phyloP scores from a whole-genome alignment of 345 rosid species.

The Dovyalis caffra region DNA sequence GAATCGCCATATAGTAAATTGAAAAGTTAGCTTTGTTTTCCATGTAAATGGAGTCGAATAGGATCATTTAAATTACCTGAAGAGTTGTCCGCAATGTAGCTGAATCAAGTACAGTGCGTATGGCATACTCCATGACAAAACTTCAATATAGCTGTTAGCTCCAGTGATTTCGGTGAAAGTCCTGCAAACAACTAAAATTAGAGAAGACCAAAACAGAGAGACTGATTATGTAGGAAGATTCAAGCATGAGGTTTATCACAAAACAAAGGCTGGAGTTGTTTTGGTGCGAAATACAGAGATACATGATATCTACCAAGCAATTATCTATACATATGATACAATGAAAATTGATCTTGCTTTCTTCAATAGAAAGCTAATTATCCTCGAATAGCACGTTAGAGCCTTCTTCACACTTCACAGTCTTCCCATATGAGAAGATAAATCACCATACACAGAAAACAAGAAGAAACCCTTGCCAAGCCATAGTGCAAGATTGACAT shows the following conservation, averaged over 20 bases:
- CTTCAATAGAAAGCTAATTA: not conserved
- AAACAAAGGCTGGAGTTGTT: too few species aligned
- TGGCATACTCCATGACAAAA: constrained; percentile 94
- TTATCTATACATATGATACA: not conserved
- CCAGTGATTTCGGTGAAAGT: constrained; percentile 86
- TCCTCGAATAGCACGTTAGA: not conserved
- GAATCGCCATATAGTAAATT: constrained; percentile 73
- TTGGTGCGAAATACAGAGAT: too few species aligned
- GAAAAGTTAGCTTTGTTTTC: constrained; percentile 91
- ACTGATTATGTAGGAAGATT: too few species aligned
- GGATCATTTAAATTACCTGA: constrained; percentile 95
- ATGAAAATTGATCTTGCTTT: not conserved
- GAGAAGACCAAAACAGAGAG: too few species aligned
- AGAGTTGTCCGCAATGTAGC: constrained; percentile 83
- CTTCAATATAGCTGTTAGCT: constrained; percentile 90
- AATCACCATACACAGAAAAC: too few species aligned
- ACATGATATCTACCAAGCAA: not conserved
- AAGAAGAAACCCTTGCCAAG: too few species aligned
- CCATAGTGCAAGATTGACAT: too few species aligned
- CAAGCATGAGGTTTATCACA: too few species aligned
- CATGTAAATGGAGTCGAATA: constrained; percentile 87
- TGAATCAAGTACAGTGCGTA: constrained; percentile 85
- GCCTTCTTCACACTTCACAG: too few species aligned
- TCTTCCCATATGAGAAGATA: too few species aligned
- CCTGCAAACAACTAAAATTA: constrained; percentile 46